Conservation (phyloP, 2,329 filamentous ascomycete species). For the Thermothelomyces thermophilus region DNA sequence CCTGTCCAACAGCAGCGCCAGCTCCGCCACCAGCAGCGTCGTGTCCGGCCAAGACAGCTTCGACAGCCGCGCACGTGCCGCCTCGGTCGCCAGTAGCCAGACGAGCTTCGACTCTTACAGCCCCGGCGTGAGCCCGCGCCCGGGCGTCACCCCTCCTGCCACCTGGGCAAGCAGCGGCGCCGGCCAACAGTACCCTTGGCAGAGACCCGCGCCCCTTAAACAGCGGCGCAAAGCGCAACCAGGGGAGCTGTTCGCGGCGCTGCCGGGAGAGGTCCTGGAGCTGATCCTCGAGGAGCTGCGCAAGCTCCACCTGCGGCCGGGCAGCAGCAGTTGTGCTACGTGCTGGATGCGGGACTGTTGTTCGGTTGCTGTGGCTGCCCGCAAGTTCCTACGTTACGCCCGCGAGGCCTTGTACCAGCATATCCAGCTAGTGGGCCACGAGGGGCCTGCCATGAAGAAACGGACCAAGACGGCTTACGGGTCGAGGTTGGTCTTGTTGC, state of each 20-base stretch:
- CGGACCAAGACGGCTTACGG: slow-evolving; percentile 48
- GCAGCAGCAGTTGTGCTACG: slow-evolving; percentile 51
- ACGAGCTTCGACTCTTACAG: slow-evolving; percentile 26
- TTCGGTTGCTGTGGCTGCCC: slow-evolving; percentile 43
- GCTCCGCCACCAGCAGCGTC: slow-evolving; percentile 27
- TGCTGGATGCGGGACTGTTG: slow-evolving; percentile 59
- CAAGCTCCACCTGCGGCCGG: slow-evolving; percentile 41
- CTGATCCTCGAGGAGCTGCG: slow-evolving; percentile 50
- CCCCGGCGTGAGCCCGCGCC: not conserved
- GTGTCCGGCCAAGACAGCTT: slow-evolving; percentile 26
- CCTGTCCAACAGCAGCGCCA: slow-evolving; percentile 26
- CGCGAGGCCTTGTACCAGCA: slow-evolving; percentile 50
- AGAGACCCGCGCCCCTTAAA: slow-evolving; percentile 32
- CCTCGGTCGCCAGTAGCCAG: slow-evolving; percentile 27
- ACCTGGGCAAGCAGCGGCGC: slow-evolving; percentile 8
- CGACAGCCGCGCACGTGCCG: slow-evolving; percentile 26
- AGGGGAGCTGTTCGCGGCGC: slow-evolving; percentile 47
- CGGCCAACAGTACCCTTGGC: slow-evolving; percentile 23
- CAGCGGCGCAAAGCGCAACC: slow-evolving; percentile 32
- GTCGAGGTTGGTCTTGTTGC: slow-evolving; percentile 48
- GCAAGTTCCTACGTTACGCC: slow-evolving; percentile 47
- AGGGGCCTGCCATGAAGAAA: slow-evolving; percentile 50
- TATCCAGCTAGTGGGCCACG: slow-evolving; percentile 52
- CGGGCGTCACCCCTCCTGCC: not conserved
- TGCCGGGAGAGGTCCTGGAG: slow-evolving; percentile 54